Conservation (phyloP, 108 stramenopile genomes). For the Schizochytrium sp. region DNA sequence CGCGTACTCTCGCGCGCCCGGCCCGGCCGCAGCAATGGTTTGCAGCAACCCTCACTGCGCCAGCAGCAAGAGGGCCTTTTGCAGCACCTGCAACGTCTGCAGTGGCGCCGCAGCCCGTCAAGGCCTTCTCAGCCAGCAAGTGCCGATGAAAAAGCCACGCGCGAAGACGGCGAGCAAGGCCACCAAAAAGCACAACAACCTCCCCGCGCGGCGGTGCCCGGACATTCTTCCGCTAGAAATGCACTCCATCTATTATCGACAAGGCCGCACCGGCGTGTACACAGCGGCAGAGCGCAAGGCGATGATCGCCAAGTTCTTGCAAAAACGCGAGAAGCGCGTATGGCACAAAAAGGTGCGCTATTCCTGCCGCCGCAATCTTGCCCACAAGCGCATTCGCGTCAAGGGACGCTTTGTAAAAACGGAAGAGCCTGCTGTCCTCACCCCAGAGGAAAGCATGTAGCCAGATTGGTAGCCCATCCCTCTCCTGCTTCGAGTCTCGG, state of each 20-base stretch:
- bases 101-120: no score
- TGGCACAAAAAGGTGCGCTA: conserved; percentile 97
- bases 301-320: conserved; percentile 75
- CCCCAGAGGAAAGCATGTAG: no score
- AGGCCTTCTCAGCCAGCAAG: no score
- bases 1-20: no score
- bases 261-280: conserved; percentile 93
- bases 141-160: neutral
- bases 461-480: no score
- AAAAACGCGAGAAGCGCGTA: conserved; percentile 72
- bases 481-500: no score
- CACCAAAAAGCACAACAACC: neutral
- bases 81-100: no score
- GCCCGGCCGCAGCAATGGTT: no score
- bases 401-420: conserved; percentile 93
- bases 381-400: conserved; percentile 82
- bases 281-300: conserved; percentile 81
- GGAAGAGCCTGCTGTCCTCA: neutral
- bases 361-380: conserved; percentile 89
- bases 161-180: neutral
- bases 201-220: neutral
- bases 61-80: no score
- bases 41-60: no score
- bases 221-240: neutral
- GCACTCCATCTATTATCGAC: conserved; percentile 63